phyloP scores from a whole-genome alignment of 2,329 filamentous ascomycete species.

The Scleromitrula shiraiana region DNA sequence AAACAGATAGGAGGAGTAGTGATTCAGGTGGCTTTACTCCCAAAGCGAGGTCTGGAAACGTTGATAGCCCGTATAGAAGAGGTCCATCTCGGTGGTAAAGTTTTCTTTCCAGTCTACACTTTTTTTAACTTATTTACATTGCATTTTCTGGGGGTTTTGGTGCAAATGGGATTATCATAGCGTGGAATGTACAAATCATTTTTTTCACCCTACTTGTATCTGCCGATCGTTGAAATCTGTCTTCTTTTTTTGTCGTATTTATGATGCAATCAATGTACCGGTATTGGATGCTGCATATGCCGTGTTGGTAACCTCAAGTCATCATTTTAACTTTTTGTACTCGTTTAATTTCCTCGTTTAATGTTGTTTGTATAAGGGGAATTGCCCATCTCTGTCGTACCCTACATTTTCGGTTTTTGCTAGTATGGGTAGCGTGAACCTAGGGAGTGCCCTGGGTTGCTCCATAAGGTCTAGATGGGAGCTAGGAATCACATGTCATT shows the following conservation, averaged over 20 bases:
- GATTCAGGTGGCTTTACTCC: conserved; percentile 13
- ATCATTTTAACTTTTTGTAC: too few relatives aligned
- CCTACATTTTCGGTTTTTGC: too few relatives aligned
- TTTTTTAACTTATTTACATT: conserved; percentile 2
- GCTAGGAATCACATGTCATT: too few relatives aligned
- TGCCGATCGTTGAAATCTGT: not conserved
- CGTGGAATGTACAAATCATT: not conserved
- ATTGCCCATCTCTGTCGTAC: not conserved
- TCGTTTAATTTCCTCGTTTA: too few relatives aligned
- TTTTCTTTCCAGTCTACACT: not conserved
- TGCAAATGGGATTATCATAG: too few relatives aligned
- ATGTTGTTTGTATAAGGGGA: not conserved
- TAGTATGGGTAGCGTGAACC: too few relatives aligned
- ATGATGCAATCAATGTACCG: not conserved
- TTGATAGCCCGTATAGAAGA: conserved; percentile 22
- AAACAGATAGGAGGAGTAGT: conserved; percentile 19
- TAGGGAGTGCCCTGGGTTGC: too few relatives aligned
- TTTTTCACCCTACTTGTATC: not conserved
- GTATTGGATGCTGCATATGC: not conserved
- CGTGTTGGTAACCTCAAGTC: too few relatives aligned
- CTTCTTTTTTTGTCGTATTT: not conserved
- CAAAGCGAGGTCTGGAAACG: conserved; percentile 12
- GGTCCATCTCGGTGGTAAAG: conserved; percentile 22
- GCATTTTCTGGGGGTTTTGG: not conserved
- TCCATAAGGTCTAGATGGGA: too few relatives aligned